Base-by-base conservation (phyloP, 2,329 filamentous ascomycete species). In the Colletotrichum chrysophilum region DNA sequence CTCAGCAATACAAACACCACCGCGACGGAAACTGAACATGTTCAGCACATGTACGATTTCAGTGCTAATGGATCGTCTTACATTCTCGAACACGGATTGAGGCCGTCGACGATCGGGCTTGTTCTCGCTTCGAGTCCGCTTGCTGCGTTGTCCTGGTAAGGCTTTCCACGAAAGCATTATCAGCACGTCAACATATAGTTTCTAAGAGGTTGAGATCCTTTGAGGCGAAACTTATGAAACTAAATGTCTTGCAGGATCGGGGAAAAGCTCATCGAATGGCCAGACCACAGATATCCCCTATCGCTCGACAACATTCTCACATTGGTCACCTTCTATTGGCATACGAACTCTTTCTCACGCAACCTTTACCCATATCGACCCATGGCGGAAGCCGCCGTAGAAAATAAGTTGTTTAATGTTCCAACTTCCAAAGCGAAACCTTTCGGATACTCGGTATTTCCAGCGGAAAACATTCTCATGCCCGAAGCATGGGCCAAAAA, bases 191-290 rank as follows among this genome's bases (percentile, higher is more conserved):
- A 18, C 36, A 38, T 7, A 43, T 18, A 43, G 18, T 9, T 10
- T 18, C 18, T n/a, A 10, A 43, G 38, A 43, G 16, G 2, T 43
- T 43, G 18, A 43, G 18, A 10, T 43, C 38, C 18, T n/a, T 43
- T n/a, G 18, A 43, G 8, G 38, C 38, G 8, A 43, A 3, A n/a
- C 8, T 4, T 43, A n/a, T 18, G 38, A 43, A 5, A 70, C 26
- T 30, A n/a, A 28, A 69, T 30, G 9, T 34, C n/a, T 70, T n/a
- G 8, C 32, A 88, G 87, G 87, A 85, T 92, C 30, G 89, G 87
- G 9, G 90, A 92, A 78, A 92, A 91, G 79, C 88, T 89, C 75
- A 81, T 90, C 1, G 86, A 86, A 9, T 92, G 89, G 90, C 83
- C 84, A 4, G 89, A 91, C 76, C 78, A 82, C 9, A 79, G 80